These are phyloP conservation scores for Medicago truncatula DNA, from an alignment of 306 rosid species.

Conservation along the genomic window MtrunA17r5.0-ANR NC_053048.1:1729501-1730000, in stretches of 20 bases:
- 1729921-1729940: slow-evolving; percentile 59
- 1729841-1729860: not conserved
- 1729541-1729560: slow-evolving; percentile 66
- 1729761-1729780: too few relatives aligned
- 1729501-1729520: slow-evolving; percentile 81
- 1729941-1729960: slow-evolving; percentile 54
- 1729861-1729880: slow-evolving; percentile 65
- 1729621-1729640: not conserved
- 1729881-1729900: slow-evolving; percentile 65
- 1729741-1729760: too few relatives aligned
- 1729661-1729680: too few relatives aligned
- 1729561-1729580: slow-evolving; percentile 65
- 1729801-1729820: too few relatives aligned
- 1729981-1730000: slow-evolving; percentile 61
- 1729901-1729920: slow-evolving; percentile 69
- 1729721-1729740: too few relatives aligned
- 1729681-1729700: too few relatives aligned
- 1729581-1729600: slow-evolving; percentile 54
- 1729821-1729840: too few relatives aligned
- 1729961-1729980: slow-evolving; percentile 68
- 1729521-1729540: slow-evolving; percentile 68
- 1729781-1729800: too few relatives aligned
- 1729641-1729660: too few relatives aligned
- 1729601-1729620: not conserved
- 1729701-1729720: not conserved